These are phyloP conservation scores for Candida namnaoensis DNA, from an alignment of 805 yeast species.

Conservation along the genomic window DNA sequence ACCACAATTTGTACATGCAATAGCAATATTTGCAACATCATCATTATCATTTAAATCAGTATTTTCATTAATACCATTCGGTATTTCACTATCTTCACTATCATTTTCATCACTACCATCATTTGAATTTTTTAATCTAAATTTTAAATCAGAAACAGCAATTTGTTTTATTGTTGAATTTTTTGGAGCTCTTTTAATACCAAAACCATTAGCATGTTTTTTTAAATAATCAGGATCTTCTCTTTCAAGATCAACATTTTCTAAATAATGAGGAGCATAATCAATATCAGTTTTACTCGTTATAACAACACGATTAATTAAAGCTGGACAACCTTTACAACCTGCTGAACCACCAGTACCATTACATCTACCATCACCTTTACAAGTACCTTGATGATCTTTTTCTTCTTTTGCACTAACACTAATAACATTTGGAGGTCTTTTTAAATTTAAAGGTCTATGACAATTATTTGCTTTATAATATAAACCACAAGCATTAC, in stretches of 20 bases:
- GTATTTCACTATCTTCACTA: too few relatives aligned
- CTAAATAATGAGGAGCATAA: background rate
- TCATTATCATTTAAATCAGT: too few relatives aligned
- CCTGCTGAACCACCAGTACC: conserved; percentile 83
- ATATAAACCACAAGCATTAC: conserved; percentile 94
- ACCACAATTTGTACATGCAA: conserved; percentile 78
- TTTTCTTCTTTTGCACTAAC: conserved; percentile 35
- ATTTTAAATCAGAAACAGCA: too few relatives aligned
- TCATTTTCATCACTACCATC: too few relatives aligned
- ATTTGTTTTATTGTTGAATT: too few relatives aligned
- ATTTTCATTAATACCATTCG: too few relatives aligned
- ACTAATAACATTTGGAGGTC: conserved; percentile 70
- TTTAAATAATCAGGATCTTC: too few relatives aligned
- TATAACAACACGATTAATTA: conserved; percentile 54
- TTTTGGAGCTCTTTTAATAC: too few relatives aligned
- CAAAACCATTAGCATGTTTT: too few relatives aligned
- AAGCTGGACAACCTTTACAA: conserved; percentile 80
- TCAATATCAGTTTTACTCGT: background rate
- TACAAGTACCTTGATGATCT: conserved; percentile 16
- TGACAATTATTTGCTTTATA: conserved; percentile 86
- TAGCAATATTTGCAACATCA: conserved; percentile 38
- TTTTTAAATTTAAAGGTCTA: conserved; percentile 79
- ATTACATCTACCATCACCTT: conserved; percentile 52
- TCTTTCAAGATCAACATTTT: too few relatives aligned
- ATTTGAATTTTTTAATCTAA: too few relatives aligned